These are phyloP conservation scores for Cornus suecica DNA, from an alignment of 148 eudicot genomes.

Conservation along the genomic window DNA sequence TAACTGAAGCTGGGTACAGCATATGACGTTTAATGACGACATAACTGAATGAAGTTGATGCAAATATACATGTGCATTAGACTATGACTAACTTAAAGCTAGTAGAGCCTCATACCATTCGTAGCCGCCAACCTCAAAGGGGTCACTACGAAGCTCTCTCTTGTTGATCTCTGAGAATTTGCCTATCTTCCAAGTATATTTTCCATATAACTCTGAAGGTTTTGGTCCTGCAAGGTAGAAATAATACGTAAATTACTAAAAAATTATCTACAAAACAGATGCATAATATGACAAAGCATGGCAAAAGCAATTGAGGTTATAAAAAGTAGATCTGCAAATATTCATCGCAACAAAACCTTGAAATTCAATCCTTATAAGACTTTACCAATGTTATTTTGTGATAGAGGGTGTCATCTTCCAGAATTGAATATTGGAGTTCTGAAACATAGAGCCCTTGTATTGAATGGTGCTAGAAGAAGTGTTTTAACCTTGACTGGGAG, in stretches of 20 bases:
- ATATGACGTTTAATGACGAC: too few species aligned
- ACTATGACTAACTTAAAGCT: neutral
- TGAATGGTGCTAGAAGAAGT: too few species aligned
- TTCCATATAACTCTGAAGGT: constrained; percentile 74
- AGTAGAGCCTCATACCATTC: constrained; percentile 58
- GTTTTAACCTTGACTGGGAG: too few species aligned
- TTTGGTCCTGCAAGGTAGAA: constrained; percentile 56
- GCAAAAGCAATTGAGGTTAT: neutral
- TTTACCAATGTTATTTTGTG: too few species aligned
- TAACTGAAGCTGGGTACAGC: too few species aligned
- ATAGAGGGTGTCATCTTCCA: too few species aligned
- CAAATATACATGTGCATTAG: too few species aligned
- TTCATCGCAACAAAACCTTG: neutral
- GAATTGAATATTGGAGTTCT: neutral
- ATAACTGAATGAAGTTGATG: too few species aligned
- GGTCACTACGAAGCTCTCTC: constrained; percentile 81
- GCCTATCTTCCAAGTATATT: constrained; percentile 85
- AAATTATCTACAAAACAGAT: neutral
- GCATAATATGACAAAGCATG: constrained; percentile 1
- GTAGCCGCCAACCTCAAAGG: constrained; percentile 88
- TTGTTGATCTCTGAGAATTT: constrained; percentile 81
- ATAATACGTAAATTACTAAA: neutral
- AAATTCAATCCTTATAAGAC: neutral
- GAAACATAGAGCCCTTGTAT: too few species aligned
- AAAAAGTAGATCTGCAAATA: neutral